Evolutionary conservation across 805 yeast species (phyloP), one percentile per base, ranked within the genome.

Genomic region (Middelhovenomyces tepae): DNA sequence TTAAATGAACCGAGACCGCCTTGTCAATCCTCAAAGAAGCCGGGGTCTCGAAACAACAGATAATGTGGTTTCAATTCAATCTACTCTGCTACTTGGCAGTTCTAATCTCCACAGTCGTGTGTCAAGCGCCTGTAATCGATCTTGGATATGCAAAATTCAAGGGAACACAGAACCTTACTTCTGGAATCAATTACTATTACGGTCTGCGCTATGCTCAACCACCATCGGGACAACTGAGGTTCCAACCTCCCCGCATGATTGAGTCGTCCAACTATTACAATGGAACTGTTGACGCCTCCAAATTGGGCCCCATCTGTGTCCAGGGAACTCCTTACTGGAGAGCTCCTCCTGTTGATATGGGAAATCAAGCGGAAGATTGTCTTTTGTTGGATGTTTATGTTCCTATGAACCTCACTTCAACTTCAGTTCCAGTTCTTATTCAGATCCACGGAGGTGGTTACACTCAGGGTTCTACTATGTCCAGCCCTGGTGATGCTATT

Each of bases 371-470:
- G 13, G 60, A 56, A 35, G 56, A 56, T 35, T 55, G 59, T 40
- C 43, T 56, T 20, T 42, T 40, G 4, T 32, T 56, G 14, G 54
- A 54, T 36, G 44, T 56, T 22, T 50, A 46, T 16, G 41, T 37
- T 9, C 57, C 59, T 1, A 14, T 23, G 5, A 17, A 34, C 4
- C 38, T 45, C 3, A 33, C n/a, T n/a, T n/a, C n/a, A n/a, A n/a
- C n/a, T n/a, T n/a, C n/a, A 3, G 34, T 52, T 11, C 66, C 66
- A 4, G 61, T 58, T 5, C 57, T 54, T 1, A 44, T 60, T 7
- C 60, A 59, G 57, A 50, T 61, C 18, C 61, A 60, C 33, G 66
- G 65, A 13, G 65, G 66, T 13, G 50, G 56, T 1, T 54, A 55
- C 32, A 22, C 38, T 8, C 59, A 55, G 22, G 65, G 65, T n/a